Conservation (phyloP, 805 yeast species). For the Candida tibetensis region DNA sequence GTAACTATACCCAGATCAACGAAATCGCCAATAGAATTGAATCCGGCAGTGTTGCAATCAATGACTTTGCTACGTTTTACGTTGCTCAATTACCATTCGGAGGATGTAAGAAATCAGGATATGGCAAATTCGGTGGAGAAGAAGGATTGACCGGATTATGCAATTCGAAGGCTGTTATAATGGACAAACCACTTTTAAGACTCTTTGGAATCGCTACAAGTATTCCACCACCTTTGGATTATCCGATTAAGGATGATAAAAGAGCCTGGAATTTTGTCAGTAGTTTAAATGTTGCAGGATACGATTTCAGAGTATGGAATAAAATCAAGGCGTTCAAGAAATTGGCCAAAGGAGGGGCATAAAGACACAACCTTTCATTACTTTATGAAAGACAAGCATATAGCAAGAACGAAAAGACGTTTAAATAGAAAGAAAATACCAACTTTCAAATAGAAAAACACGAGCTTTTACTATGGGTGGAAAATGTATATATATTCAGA, state of each 20-base stretch:
- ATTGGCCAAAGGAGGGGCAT: conserved; percentile 33
- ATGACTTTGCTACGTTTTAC: conserved; percentile 95
- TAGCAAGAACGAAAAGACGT: background rate
- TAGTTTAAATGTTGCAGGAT: conserved; percentile 80
- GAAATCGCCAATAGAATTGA: conserved; percentile 60
- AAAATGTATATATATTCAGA: too few relatives aligned
- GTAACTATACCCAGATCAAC: conserved; percentile 53
- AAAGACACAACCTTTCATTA: too few relatives aligned
- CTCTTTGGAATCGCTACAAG: conserved; percentile 60
- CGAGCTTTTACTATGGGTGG: too few relatives aligned
- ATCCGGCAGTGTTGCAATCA: conserved; percentile 92
- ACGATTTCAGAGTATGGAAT: conserved; percentile 72
- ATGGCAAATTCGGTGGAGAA: conserved; percentile 97
- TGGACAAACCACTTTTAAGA: conserved; percentile 70
- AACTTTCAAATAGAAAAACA: background rate
- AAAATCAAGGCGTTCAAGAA: conserved; percentile 39
- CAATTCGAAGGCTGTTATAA: conserved; percentile 80
- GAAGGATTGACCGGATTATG: conserved; percentile 94
- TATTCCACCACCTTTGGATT: conserved; percentile 87
- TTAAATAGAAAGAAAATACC: background rate
- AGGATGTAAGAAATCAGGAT: conserved; percentile 89
- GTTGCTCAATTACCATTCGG: conserved; percentile 98
- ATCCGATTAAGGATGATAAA: conserved; percentile 78
- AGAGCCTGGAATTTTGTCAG: conserved; percentile 88
- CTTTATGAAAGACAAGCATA: background rate